Base-by-base conservation (phyloP, 2,329 filamentous ascomycete species). In the Alternaria infectoria region DNA sequence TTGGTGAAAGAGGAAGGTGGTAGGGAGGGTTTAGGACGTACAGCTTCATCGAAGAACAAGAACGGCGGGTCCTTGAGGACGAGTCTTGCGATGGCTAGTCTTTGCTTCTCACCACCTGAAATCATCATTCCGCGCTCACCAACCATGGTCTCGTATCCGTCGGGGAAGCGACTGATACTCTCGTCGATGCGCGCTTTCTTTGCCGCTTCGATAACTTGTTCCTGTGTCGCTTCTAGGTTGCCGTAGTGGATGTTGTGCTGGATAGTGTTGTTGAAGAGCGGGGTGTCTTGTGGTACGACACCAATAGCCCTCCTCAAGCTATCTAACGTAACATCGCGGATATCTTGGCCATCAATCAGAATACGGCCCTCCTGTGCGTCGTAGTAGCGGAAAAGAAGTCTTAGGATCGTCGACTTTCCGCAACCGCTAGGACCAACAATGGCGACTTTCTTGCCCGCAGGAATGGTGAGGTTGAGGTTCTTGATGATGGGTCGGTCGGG, bases 101-200 rank as follows among this genome's bases (percentile, higher is more conserved):
- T 88, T 81, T 97, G 94, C 81, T 97, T 97, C 82, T 97, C 95
- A 30, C 94, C 94, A 3, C 93, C 94, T 1, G 92, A 96, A 47
- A 97, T 97, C 94, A 97, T 97, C 88, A 97, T 90, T 1, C 94
- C 94, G 50, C 95, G 88, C 83, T 97, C 95, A 57, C 95, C 95
- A 25, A 98, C 96, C 80, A 91, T 93, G 19, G 96, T 98, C 21
- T 90, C 82, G 79, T 98, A 97, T 15, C 93, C 93, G n/a, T 94
- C 90, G 1, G 93, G 93, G 77, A 97, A 90, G n/a, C 83, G 84
- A 59, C 87, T 84, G 55, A 91, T 93, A 47, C 73, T 78, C 19
- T 96, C 90, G 79, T 97, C 91, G 61, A 99, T 93, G 60, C 90
- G 89, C 3, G 96, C 95, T 57, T 93, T 87, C 74, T 90, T 89